Conservation (phyloP, 108 stramenopile species). For the Cafeteria roenbergensis region DNA sequence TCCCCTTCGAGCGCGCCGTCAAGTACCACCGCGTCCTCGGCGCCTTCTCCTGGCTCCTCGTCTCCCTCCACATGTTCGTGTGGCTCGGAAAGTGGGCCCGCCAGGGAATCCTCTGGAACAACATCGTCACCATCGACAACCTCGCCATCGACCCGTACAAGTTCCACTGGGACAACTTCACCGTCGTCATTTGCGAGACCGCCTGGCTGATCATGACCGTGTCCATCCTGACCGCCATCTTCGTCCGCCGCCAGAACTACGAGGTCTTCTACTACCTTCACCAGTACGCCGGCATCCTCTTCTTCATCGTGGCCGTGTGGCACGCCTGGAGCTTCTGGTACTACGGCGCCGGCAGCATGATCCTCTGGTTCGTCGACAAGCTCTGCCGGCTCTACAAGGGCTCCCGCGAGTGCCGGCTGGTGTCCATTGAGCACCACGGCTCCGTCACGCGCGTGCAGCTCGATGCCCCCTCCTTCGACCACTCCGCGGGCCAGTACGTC, state of each 20-base stretch:
- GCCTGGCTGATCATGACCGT: conserved; percentile 12
- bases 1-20: conserved; percentile 3
- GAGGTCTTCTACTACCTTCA: conserved; percentile 30
- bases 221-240: background rate
- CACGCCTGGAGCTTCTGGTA: conserved; percentile 25
- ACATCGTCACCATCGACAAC: conserved; percentile 4
- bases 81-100: conserved; percentile 5
- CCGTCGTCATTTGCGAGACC: conserved; percentile 16
- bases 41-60: background rate
- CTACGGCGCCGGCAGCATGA: conserved; percentile 18
- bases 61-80: conserved; percentile 8
- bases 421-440: background rate
- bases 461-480: background rate
- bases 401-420: background rate
- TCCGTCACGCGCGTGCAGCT: background rate
- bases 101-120: conserved; percentile 6
- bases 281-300: conserved; percentile 20
- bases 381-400: background rate
- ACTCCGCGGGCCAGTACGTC: conserved; percentile 25
- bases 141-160: conserved; percentile 15
- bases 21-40: conserved; percentile 8
- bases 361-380: conserved; percentile 19
- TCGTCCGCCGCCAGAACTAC: conserved; percentile 12
- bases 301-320: conserved; percentile 19
- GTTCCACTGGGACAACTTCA: conserved; percentile 23